Evolutionary conservation across 805 yeast genomes (phyloP).

Genomic region (Henningerozyma blattae): DNA sequence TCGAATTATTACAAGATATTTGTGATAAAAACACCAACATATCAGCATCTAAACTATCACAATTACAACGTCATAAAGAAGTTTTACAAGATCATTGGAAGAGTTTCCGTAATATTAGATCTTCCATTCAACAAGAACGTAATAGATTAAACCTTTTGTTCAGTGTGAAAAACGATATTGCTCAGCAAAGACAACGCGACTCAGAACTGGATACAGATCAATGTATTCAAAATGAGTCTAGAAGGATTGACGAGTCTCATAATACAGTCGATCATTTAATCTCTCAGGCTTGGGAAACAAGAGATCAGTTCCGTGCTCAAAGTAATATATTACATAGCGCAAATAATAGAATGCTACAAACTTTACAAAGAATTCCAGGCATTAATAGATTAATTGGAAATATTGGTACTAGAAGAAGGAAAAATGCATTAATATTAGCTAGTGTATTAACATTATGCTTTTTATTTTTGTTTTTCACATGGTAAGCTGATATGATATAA

Average conservation of each 20-base stretch:
- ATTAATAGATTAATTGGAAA: slow-evolving; percentile 60
- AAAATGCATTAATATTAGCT: slow-evolving; percentile 81
- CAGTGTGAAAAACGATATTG: slow-evolving; percentile 71
- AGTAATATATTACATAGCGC: slow-evolving; percentile 51
- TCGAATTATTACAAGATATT: slow-evolving; percentile 39
- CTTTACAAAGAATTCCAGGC: slow-evolving; percentile 71
- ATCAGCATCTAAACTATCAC: slow-evolving; percentile 67
- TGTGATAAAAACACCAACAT: slow-evolving; percentile 38
- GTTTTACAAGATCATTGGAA: slow-evolving; percentile 55
- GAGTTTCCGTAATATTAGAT: slow-evolving; percentile 47
- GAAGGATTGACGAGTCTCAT: slow-evolving; percentile 61
- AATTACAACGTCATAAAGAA: slow-evolving; percentile 73
- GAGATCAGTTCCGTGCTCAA: slow-evolving; percentile 75
- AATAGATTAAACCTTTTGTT: slow-evolving; percentile 62
- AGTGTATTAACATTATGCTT: slow-evolving; percentile 62
- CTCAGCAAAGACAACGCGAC: slow-evolving; percentile 24
- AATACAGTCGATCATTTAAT: slow-evolving; percentile 67
- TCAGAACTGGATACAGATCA: slow-evolving; percentile 22
- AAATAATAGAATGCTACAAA: slow-evolving; percentile 46
- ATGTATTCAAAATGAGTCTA: slow-evolving; percentile 68
- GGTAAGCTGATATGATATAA: no score
- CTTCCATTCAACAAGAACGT: slow-evolving; percentile 58
- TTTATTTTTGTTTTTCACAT: slow-evolving; percentile 46
- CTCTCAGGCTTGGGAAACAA: slow-evolving; percentile 76
- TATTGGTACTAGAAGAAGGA: slow-evolving; percentile 78